These are phyloP conservation scores for Quillaja saponaria DNA, from an alignment of 306 rosid genomes.

Conservation along the genomic window DNA sequence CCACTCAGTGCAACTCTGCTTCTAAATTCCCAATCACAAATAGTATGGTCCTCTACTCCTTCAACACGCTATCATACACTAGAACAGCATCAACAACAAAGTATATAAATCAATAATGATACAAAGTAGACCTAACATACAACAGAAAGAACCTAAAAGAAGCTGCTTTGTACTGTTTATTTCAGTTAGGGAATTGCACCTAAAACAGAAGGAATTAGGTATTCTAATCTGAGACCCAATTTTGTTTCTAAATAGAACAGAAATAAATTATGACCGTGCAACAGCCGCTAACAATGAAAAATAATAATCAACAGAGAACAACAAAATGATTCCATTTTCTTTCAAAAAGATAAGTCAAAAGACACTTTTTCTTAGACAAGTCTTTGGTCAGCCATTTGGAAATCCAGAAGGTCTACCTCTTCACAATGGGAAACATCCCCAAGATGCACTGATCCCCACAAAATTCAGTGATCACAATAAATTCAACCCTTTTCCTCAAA, in stretches of 20 bases:
- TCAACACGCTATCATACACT: constrained; percentile 39
- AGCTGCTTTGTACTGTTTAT: constrained; percentile 30
- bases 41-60: constrained; percentile 28
- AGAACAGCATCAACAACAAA: constrained; percentile 42
- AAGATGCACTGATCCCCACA: constrained; percentile 19
- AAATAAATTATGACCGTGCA: constrained; percentile 39
- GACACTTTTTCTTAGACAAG: constrained; percentile 33
- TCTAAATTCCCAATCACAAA: constrained; percentile 34
- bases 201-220: constrained; percentile 21
- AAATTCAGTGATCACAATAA: constrained; percentile 31
- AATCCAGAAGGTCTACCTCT: constrained; percentile 45
- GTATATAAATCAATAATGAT: constrained; percentile 27
- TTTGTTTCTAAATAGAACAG: constrained; percentile 30
- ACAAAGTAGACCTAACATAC: constrained; percentile 22
- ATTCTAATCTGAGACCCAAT: constrained; percentile 23
- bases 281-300: constrained; percentile 34
- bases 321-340: constrained; percentile 11
- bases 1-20: constrained; percentile 30
- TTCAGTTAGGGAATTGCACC: constrained; percentile 21
- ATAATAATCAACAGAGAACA: constrained; percentile 28
- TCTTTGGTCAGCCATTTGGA: constrained; percentile 41
- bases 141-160: constrained; percentile 30
- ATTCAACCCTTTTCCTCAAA: constrained; percentile 25
- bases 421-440: constrained; percentile 46
- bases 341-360: constrained; percentile 48